Conservation (phyloP, 2,329 filamentous ascomycete genomes). For the Hymenoscyphus infarciens region DNA sequence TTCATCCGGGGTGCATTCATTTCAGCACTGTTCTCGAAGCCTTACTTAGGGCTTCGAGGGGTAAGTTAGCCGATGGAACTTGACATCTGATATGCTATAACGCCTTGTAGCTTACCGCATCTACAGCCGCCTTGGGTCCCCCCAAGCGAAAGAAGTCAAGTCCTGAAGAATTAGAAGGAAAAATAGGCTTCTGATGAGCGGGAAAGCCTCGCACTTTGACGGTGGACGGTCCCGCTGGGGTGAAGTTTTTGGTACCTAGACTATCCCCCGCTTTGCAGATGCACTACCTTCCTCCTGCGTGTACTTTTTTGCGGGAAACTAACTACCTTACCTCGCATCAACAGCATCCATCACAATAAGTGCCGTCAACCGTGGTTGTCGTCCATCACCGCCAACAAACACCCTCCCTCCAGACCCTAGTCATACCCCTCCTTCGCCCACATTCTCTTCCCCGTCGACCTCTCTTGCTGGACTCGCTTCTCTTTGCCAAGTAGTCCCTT, state of each 20-base stretch:
- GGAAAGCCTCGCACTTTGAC: background rate
- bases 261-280: background rate
- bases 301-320: background rate
- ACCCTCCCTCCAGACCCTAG: background rate
- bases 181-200: background rate
- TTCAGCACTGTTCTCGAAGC: background rate
- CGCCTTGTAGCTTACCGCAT: background rate
- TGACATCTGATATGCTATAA: constrained; percentile 12
- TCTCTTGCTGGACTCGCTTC: constrained; percentile 11
- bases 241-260: background rate
- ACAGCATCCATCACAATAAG: background rate
- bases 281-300: background rate
- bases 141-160: background rate
- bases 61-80: background rate
- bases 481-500: background rate
- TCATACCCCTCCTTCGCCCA: background rate
- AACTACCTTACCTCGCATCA: background rate
- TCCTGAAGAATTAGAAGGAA: background rate
- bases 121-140: background rate
- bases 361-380: background rate
- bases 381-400: constrained; percentile 10
- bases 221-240: background rate
- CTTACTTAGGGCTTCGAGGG: constrained; percentile 6
- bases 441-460: background rate
- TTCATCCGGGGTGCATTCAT: constrained; percentile 11